Base-by-base conservation (phyloP, 1,139 yeast genomes). In the Meyerozyma elateridarum region DNA sequence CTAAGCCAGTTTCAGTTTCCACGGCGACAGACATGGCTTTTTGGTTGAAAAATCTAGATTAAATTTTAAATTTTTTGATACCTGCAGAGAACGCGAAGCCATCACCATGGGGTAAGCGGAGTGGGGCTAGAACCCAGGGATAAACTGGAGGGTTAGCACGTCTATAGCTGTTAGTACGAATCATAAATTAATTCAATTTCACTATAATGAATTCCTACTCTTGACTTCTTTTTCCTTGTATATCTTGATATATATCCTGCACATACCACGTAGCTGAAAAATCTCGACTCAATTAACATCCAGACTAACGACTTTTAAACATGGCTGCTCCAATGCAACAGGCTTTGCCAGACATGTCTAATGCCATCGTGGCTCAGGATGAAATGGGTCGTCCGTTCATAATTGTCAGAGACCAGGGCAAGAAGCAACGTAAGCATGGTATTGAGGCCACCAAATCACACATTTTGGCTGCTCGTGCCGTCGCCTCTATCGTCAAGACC, bases 301-400 rank as follows among this genome's bases (percentile, higher is more conserved):
- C n/a, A n/a, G n/a, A n/a, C n/a, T n/a, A n/a, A n/a, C n/a, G n/a
- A n/a, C n/a, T n/a, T n/a, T n/a, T 18, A 22, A 45, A 33, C 28
- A 56, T 57, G 62, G 61, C 63, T 31, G 61, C 55, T 33, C 57
- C 35, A 22, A 41, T 38, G 22, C 37, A 48, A 44, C 51, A 50
- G 31, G 41, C 44, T 25, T 77, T 85, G 85, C 95, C 96, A 29
- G 97, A 91, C 59, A 70, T 91, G 73, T 88, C 96, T 47, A 91
- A 91, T 54, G 98, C 98, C 60, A 87, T 91, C 50, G 87, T 91
- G 67, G 97, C 98, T 5, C 97, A 91, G 62, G 98, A 93, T 59
- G 98, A 93, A 61, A 87, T 85, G 89, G 99, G 99, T 19, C 80
- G 97, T 62, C 99, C 98, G 13, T 87, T 93, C 56, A 89, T 93